phyloP scores from a whole-genome alignment of 2,329 filamentous ascomycete species.

The Nectriaceae sp. region DNA sequence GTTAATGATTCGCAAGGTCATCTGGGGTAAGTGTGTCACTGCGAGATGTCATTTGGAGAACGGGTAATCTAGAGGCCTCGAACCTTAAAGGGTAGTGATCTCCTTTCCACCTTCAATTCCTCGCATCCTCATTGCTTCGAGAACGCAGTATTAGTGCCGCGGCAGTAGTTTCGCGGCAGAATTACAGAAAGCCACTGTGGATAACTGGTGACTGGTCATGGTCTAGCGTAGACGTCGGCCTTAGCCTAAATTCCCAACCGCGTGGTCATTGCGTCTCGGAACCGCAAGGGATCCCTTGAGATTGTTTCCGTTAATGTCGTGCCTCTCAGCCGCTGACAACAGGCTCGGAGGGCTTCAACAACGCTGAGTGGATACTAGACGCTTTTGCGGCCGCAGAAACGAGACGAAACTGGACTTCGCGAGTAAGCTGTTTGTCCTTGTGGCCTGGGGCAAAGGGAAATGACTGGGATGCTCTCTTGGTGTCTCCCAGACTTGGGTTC shows the following conservation, averaged over 20 bases:
- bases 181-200: neutral
- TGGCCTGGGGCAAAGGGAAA: too few relatives aligned
- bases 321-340: constrained; percentile 26
- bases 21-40: constrained; percentile 12
- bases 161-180: neutral
- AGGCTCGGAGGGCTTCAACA: constrained; percentile 18
- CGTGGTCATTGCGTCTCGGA: constrained; percentile 1
- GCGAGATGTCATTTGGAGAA: too few relatives aligned
- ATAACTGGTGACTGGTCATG: neutral
- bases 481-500: too few relatives aligned
- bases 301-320: neutral
- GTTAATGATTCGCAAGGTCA: constrained; percentile 9
- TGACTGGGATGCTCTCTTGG: too few relatives aligned
- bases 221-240: too few relatives aligned
- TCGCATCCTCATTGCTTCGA: neutral
- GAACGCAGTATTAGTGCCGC: neutral
- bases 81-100: too few relatives aligned
- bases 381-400: constrained; percentile 27
- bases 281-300: constrained; percentile 9
- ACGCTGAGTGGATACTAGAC: constrained; percentile 20
- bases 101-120: too few relatives aligned
- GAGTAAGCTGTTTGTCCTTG: too few relatives aligned
- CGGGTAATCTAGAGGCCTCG: too few relatives aligned
- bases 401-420: constrained; percentile 21
- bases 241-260: constrained; percentile 21